These are phyloP conservation scores for Brachypodium distachyon DNA, from an alignment of 202 grass and related monocot species.

Conservation along the genomic window DNA sequence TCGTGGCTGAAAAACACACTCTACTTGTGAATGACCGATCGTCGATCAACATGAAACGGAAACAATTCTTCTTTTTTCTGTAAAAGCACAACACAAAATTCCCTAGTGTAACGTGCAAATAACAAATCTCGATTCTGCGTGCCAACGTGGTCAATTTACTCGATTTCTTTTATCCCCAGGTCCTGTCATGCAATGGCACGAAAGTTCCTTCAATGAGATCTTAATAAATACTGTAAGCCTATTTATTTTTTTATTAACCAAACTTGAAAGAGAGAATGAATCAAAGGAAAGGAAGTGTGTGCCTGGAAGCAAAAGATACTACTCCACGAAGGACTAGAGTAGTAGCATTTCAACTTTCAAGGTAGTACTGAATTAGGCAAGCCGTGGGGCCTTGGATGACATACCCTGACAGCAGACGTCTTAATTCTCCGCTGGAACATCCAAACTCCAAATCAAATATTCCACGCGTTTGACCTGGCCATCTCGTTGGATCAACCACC, in stretches of 20 bases:
- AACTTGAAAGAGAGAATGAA: background rate
- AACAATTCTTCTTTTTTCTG: too few relatives aligned
- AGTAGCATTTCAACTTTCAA: too few relatives aligned
- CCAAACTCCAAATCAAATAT: slow-evolving; percentile 1
- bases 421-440: background rate
- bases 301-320: background rate
- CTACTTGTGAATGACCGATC: too few relatives aligned
- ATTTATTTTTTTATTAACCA: background rate
- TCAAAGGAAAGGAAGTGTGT: background rate
- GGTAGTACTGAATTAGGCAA: slow-evolving; percentile 15
- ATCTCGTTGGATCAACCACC: background rate
- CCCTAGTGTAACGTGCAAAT: too few relatives aligned
- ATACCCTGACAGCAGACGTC: slow-evolving; percentile 17
- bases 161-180: background rate
- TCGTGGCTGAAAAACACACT: background rate
- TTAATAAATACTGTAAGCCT: too few relatives aligned
- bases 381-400: background rate
- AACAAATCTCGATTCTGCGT: too few relatives aligned
- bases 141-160: too few relatives aligned
- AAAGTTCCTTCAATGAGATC: background rate
- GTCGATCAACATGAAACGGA: too few relatives aligned
- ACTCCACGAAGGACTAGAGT: too few relatives aligned
- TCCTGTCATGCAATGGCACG: background rate
- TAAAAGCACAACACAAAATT: too few relatives aligned
- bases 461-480: slow-evolving; percentile 25